Base-by-base conservation (phyloP, 805 yeast genomes). In the Candida pseudoglaebosa region DNA sequence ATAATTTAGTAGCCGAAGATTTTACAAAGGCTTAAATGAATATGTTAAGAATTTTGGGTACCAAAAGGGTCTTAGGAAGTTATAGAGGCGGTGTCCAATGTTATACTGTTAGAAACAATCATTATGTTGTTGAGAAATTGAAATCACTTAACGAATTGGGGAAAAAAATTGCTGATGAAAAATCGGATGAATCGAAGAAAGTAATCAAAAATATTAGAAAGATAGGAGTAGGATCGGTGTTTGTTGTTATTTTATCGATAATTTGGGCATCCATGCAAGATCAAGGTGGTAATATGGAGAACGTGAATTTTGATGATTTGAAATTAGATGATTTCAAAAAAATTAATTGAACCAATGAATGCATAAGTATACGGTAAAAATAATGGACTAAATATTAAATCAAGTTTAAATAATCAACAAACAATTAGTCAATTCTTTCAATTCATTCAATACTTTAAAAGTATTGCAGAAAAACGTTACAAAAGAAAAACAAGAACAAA, bases 101-200 rank as follows among this genome's bases (percentile, higher is more conserved):
- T 19, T 32, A 22, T 12, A 19, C 18, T 13, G 28, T 22, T 4
- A 19, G 36, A 33, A 8, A 22, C 19, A 33, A 33, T 7, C 28
- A 33, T 15, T 33, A 14, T 22, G 28, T 33, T 6, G 26, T 44
- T 32, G 28, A 45, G 17, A 53, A 46, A 37, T 44, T 54, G 28
- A 43, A 48, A 31, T 40, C 48, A 12, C 43, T 56, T 34, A 61
- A 62, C 39, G 39, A 42, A 32, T 43, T 46, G 28, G 44, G 65
- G 14, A 54, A 62, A 38, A 53, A 51, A 29, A 53, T 67, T 14
- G 67, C 63, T 4, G 62, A 59, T 34, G 71, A 64, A 34, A 55
- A 54, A 21, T 46, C 66, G 3, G 39, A 38, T 28, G 67, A 56
- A 32, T 56, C 69, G 3, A 48, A 54, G 36, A 51, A 45, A 17